Base-by-base conservation (phyloP, 768 basidiomycete species). In the Hypholoma sublateritium region DNA sequence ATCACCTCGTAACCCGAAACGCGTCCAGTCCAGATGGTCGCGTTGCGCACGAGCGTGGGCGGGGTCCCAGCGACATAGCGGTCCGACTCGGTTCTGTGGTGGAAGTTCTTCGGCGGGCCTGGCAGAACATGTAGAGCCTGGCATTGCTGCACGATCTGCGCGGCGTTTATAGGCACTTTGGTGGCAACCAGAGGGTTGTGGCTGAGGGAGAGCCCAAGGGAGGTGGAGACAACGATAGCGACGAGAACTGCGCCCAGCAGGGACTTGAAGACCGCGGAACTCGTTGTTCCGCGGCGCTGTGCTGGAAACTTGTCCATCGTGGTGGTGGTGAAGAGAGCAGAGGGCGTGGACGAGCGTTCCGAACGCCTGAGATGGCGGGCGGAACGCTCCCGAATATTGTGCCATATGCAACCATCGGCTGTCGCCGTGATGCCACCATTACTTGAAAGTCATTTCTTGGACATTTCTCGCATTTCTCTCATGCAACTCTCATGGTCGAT, bases 21-120 rank as follows among this genome's bases (percentile, higher is more conserved):
- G 51, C 72, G 74, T 41, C 85, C 85, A 2, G 85, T 80, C 85
- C 85, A 79, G 53, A 89, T 75, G 43, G 82, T 89, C 17, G 86
- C 91, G 65, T 93, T 92, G 67, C 72, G 80, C 57, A 95, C 78
- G 55, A 88, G 75, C 9, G 83, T 83, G 1, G 88, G 72, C 13
- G 73, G 73, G 4, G 91, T 91, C 7, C 85, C 89, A 4, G 73
- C 65, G 46, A 77, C 83, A 57, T 78, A 89, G 28, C 89, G 75
- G 65, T 91, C 89, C 1, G 87, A 89, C 32, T 73, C 50, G 12
- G 65, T 66, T 24, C 79, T 72, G 32, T 62, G 59, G 61, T 74
- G 61, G 55, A 80, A 79, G 60, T 77, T 63, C 3, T 63, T 61
- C 13, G 77, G 72, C n/a, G 86, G 75, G 16, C 78, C 79, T 25